A percentile compares a stretch with the other conserved stretches of the same genome.
Conservation (phyloP, 768 basidiomycete species). For the Chalciporus chontae region DNA sequence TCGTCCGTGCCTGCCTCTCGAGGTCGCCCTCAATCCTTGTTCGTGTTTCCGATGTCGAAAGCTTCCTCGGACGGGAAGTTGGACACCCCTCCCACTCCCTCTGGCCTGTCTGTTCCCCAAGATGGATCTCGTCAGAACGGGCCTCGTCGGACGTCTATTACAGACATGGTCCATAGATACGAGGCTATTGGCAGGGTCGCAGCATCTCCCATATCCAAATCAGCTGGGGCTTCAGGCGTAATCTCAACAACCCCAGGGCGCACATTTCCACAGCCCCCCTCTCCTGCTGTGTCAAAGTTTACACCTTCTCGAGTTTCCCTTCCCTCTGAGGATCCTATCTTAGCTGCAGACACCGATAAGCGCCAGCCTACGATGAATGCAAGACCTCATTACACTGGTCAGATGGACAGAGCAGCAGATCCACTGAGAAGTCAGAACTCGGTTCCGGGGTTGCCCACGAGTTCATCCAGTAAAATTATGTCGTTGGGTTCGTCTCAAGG, state of each 20-base stretch:
- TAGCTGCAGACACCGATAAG: conserved; percentile 18
- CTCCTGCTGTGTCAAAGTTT: conserved; percentile 22
- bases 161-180: conserved; percentile 82
- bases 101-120: conserved; percentile 45
- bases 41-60: conserved; percentile 54
- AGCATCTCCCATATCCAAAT: conserved; percentile 32
- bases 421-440: conserved; percentile 12
- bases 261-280: conserved; percentile 17
- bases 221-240: conserved; percentile 14
- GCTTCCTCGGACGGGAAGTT: conserved; percentile 40
- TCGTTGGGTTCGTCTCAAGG: conserved; percentile 14
- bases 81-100: conserved; percentile 29
- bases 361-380: conserved; percentile 12
- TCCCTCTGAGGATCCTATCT: conserved; percentile 8
- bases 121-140: conserved; percentile 39
- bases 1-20: conserved; percentile 38
- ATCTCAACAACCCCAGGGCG: conserved; percentile 19
- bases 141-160: conserved; percentile 69
- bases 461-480: conserved; percentile 20
- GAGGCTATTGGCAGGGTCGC: conserved; percentile 54
- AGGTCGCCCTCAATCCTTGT: conserved; percentile 79
- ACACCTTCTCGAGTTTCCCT: conserved; percentile 20
- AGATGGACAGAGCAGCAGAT: conserved; percentile 17
- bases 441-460: conserved; percentile 21
- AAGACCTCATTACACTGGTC: conserved; percentile 14